A percentile compares a stretch with the other conserved stretches of the same genome.
Evolutionary conservation across 139 green algal genomes (phyloP).

Genomic region (Medakamo hakoo): DNA sequence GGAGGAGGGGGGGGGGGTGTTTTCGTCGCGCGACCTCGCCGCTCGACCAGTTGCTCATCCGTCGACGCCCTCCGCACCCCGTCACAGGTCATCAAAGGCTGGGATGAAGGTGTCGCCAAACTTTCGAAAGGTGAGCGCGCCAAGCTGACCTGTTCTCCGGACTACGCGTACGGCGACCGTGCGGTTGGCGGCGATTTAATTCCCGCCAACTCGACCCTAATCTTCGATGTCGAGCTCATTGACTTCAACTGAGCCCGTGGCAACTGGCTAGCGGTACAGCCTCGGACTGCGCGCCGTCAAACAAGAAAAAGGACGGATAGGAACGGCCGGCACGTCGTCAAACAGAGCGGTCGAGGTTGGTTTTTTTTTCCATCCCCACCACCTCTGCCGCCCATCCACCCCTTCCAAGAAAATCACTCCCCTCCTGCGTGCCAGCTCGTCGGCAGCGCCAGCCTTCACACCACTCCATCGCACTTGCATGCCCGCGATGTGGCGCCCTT

Average conservation of each 20-base stretch:
- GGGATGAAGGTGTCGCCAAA: conserved; percentile 13
- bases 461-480: no score
- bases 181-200: conserved; percentile 17
- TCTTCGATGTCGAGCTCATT: conserved; percentile 22
- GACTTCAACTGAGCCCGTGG: conserved; percentile 8
- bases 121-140: conserved; percentile 10
- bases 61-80: not conserved
- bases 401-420: no score
- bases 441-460: no score
- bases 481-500: no score
- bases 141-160: conserved; percentile 10
- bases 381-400: no score
- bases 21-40: not conserved
- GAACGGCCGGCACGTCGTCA: no score
- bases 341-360: no score
- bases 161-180: conserved; percentile 16
- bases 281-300: no score
- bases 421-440: no score
- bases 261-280: no score
- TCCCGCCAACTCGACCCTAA: conserved; percentile 8
- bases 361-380: no score
- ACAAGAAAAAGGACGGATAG: no score
- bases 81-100: conserved; percentile 4
- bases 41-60: conserved; percentile 6
- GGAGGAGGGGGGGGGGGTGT: not conserved